Evolutionary conservation across 78 protist genomes (phyloP).

Genomic region (Chrysochromulina tobinii): DNA sequence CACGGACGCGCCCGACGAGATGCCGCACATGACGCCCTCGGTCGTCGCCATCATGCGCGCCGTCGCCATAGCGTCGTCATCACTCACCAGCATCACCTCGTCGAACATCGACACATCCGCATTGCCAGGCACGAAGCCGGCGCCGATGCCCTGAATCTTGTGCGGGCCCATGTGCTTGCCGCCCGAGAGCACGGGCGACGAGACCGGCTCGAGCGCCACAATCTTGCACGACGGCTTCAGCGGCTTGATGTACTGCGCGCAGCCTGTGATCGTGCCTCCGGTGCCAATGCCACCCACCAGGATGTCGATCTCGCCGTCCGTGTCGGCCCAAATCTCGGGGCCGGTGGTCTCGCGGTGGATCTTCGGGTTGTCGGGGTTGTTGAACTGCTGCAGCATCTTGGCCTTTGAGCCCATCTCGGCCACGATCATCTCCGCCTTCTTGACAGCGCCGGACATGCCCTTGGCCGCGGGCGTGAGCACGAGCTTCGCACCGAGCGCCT

Average conservation of each 20-base stretch:
- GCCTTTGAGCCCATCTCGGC: neutral
- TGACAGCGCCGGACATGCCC: conserved; percentile 43
- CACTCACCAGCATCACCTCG: conserved; percentile 33
- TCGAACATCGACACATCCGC: conserved; percentile 16
- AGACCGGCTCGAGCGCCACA: conserved; percentile 59
- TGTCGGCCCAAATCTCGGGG: conserved; percentile 37
- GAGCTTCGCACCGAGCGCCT: conserved; percentile 17
- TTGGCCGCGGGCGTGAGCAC: conserved; percentile 44
- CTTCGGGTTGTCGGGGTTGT: conserved; percentile 37
- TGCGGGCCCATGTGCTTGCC: conserved; percentile 53
- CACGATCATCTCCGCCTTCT: conserved; percentile 30
- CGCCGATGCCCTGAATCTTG: conserved; percentile 96
- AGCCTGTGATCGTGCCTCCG: conserved; percentile 51
- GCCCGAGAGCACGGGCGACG: conserved; percentile 54
- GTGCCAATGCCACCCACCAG: conserved; percentile 58
- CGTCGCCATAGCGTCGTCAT: conserved; percentile 41
- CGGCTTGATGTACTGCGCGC: conserved; percentile 45
- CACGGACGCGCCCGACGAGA: conserved; percentile 52
- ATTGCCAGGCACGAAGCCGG: conserved; percentile 69
- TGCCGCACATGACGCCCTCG: conserved; percentile 52
- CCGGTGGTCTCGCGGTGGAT: conserved; percentile 19
- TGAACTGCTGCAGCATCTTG: conserved; percentile 48
- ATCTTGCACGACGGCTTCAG: conserved; percentile 26
- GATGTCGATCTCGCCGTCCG: conserved; percentile 18
- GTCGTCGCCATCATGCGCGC: conserved; percentile 17